Evolutionary conservation across 345 rosid genomes (phyloP), one percentile per base, ranked within the genome.

Genomic region (Geranium rotundifolium): DNA sequence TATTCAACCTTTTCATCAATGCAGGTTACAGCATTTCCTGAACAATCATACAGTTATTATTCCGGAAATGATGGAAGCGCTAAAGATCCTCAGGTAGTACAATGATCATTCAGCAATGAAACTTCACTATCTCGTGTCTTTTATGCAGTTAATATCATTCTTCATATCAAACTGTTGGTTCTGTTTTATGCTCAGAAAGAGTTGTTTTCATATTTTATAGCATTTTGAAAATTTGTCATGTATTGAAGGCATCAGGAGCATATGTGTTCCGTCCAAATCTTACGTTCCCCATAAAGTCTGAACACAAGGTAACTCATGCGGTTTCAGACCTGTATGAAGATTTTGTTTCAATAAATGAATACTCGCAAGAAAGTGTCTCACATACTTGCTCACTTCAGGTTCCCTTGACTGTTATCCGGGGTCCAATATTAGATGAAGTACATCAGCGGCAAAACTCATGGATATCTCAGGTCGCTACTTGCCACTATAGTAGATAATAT

Each of bases 211-310:
- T 34, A n/a, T 30, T 64, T 55, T 19, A 37, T 27, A 63, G 5
- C 2, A 17, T 17, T 60, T 59, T n/a, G 18, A 50, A 0, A 8
- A 27, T 20, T 61, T 63, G 7, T 55, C 58, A 61, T 71, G 60
- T 73, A 14, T 60, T 75, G 74, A 69, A 91, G 98, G 96, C 96
- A 57, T 89, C 96, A 55, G 98, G 98, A 72, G 95, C 98, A 64
- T 91, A 91, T 65, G 85, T 91, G 58, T 91, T 91, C 71, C 96
- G 98, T 65, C 95, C 96, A 68, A 88, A 91, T 79, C 69, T 68
- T 52, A 71, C 75, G 34, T 72, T 61, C 66, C 74, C 87, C 50
- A 60, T 87, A 63, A 76, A 76, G 67, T 68, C 82, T 5, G 79
- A 80, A 65, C 64, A 58, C 65, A 73, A 84, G 92, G 98, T 87